Evolutionary conservation across 306 rosid genomes (phyloP).

Genomic region (Fagus crenata): DNA sequence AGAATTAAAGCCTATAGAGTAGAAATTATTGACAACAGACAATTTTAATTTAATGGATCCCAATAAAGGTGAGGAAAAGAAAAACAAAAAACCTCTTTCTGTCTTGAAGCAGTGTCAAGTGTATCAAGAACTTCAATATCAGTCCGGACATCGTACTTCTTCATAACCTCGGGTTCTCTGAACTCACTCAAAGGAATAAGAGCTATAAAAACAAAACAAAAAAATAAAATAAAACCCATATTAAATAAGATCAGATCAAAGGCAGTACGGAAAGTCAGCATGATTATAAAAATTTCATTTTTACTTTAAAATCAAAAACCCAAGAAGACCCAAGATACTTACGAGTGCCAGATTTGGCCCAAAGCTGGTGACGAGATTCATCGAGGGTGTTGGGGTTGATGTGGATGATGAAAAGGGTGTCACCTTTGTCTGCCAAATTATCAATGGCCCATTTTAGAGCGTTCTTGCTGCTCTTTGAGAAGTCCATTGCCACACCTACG

Average conservation of each 20-base stretch:
- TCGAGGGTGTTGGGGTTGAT: conserved; percentile 44
- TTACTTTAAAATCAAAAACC: no score
- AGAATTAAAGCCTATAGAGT: not conserved
- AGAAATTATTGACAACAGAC: not conserved
- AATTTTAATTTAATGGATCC: not conserved
- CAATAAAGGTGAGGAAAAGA: not conserved
- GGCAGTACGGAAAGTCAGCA: not conserved
- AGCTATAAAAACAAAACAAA: conserved; percentile 40
- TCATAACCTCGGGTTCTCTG: conserved; percentile 53
- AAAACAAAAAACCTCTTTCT: conserved; percentile 57
- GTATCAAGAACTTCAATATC: conserved; percentile 75
- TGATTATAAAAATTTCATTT: no score
- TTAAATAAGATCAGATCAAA: conserved; percentile 3
- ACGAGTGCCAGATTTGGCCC: conserved; percentile 75
- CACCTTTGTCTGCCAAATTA: conserved; percentile 78
- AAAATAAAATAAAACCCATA: not conserved
- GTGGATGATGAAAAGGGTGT: conserved; percentile 66
- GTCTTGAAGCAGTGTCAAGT: conserved; percentile 65
- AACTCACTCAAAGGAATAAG: conserved; percentile 71
- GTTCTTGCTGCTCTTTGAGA: conserved; percentile 76
- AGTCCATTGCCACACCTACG: conserved; percentile 82
- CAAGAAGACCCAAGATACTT: conserved; percentile 15
- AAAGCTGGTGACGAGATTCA: conserved; percentile 47
- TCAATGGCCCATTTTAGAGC: conserved; percentile 83
- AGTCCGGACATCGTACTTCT: conserved; percentile 43